Percentiles rank a stretch among this genome's conserved stretches.
Evolutionary conservation across 2,329 filamentous ascomycete species (phyloP).

Genomic region (Sordariomycetes sp.): DNA sequence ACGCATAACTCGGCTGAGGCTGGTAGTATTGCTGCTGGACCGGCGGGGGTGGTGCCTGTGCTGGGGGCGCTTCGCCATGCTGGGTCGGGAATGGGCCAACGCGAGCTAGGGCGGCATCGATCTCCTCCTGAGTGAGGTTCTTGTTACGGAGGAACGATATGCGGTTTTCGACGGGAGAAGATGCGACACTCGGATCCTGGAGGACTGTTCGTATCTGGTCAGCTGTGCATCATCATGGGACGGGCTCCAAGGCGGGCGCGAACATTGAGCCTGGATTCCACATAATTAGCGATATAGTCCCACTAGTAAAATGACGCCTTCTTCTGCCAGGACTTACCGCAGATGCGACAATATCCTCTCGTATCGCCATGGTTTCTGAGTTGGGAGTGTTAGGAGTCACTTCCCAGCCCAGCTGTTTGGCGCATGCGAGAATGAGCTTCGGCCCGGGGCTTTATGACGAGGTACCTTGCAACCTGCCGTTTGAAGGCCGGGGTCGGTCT

Average conservation of each 20-base stretch:
- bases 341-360: constrained; percentile 83
- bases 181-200: constrained; percentile 82
- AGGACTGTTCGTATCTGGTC: constrained; percentile 47
- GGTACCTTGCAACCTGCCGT: neutral
- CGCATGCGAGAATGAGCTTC: neutral
- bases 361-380: constrained; percentile 54
- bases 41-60: constrained; percentile 17
- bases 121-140: constrained; percentile 92
- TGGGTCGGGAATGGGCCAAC: constrained; percentile 34
- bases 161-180: constrained; percentile 82
- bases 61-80: constrained; percentile 13
- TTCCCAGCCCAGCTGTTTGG: neutral
- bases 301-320: neutral
- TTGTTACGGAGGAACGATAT: constrained; percentile 91
- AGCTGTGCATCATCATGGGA: constrained; percentile 6
- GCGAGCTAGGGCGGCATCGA: constrained; percentile 70
- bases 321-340: constrained; percentile 42
- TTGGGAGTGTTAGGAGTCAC: neutral
- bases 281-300: constrained; percentile 1
- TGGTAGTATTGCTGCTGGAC: constrained; percentile 30
- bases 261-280: constrained; percentile 26
- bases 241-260: constrained; percentile 9
- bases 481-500: neutral
- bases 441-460: neutral
- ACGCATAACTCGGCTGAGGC: constrained; percentile 37